Conservation (phyloP, 768 basidiomycete genomes). For the Tylopilus intermedius region DNA sequence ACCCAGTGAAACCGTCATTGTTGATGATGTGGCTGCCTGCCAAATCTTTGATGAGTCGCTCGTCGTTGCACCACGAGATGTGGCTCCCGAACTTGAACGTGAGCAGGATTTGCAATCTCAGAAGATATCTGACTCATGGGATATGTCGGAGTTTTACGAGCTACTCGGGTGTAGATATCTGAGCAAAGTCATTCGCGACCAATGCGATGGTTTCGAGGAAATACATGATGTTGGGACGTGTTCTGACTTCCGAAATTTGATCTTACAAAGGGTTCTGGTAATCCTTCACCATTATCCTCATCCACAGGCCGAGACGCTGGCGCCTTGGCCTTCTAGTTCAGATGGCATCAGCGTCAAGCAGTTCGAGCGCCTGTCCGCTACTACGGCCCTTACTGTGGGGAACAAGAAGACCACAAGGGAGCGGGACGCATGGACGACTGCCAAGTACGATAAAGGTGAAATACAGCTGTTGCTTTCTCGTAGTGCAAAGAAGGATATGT, state of each 20-base stretch:
- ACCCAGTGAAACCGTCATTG: constrained; percentile 67
- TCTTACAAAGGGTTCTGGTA: constrained; percentile 65
- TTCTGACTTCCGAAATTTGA: constrained; percentile 25
- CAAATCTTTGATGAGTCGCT: constrained; percentile 69
- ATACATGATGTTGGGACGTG: background rate
- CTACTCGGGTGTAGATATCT: background rate
- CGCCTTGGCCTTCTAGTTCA: background rate
- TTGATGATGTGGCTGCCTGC: constrained; percentile 75
- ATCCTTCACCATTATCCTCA: constrained; percentile 71
- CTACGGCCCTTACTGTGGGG: constrained; percentile 53
- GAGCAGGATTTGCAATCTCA: background rate
- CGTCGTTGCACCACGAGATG: constrained; percentile 74
- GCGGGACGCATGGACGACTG: constrained; percentile 67
- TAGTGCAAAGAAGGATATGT: constrained; percentile 74
- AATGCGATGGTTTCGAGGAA: background rate
- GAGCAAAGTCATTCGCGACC: background rate
- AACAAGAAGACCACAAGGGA: constrained; percentile 41
- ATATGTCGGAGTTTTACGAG: background rate
- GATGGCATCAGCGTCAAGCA: constrained; percentile 41
- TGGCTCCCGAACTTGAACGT: constrained; percentile 67
- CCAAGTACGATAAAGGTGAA: constrained; percentile 43
- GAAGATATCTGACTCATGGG: background rate
- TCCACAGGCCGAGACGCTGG: background rate
- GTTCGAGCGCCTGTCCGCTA: constrained; percentile 56
- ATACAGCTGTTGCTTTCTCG: constrained; percentile 70